Evolutionary conservation across 1,284 basidiomycete species (phyloP).

Genomic region (Trichosporon sp.): DNA sequence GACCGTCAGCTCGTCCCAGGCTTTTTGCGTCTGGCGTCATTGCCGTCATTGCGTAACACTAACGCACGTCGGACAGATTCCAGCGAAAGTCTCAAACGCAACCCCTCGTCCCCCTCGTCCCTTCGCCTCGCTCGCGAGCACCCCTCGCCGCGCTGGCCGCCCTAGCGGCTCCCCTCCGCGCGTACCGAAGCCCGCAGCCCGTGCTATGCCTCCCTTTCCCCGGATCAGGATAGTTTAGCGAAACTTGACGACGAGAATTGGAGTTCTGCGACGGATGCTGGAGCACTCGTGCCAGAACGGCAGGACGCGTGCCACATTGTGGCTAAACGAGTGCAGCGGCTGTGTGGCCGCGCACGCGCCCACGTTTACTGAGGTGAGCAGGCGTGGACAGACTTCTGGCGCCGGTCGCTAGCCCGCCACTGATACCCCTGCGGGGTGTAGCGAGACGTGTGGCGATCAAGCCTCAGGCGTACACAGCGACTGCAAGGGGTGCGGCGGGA

Average conservation of each 20-base stretch:
- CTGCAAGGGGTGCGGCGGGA: background rate
- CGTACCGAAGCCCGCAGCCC: background rate
- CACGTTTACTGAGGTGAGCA: background rate
- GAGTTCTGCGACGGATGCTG: background rate
- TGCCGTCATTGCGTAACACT: background rate
- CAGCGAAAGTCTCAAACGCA: background rate
- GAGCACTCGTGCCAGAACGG: too few relatives aligned
- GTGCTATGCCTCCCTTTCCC: background rate
- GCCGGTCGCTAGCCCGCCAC: background rate
- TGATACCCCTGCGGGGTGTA: background rate
- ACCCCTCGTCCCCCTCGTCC: background rate
- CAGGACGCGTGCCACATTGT: background rate
- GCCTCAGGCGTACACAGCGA: background rate
- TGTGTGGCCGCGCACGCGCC: background rate
- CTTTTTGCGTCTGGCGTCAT: background rate
- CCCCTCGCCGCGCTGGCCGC: background rate
- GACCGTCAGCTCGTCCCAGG: background rate
- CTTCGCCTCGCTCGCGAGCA: background rate
- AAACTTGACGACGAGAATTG: background rate
- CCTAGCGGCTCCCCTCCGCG: background rate
- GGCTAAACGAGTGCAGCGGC: background rate
- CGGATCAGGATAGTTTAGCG: background rate
- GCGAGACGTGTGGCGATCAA: background rate
- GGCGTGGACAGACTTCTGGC: background rate
- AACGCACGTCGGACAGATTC: background rate